Evolutionary conservation across 2,329 filamentous ascomycete species (phyloP), one percentile per base, ranked within the genome.

Genomic region (Setomelanomma holmii): DNA sequence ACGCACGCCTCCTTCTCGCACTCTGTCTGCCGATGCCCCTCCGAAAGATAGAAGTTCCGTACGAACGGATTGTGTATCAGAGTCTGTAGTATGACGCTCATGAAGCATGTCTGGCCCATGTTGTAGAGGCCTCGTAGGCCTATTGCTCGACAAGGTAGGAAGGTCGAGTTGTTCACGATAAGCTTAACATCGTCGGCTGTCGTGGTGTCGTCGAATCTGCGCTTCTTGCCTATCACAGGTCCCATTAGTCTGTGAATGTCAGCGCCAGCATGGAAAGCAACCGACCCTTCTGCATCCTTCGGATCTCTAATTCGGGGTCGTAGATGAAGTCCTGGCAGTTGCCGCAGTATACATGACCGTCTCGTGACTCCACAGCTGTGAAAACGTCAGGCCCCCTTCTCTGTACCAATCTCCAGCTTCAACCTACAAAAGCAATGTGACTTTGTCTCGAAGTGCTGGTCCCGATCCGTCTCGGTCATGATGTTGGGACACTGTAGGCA

Each of bases 51-150:
- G 75, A 91, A 98, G 64, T 93, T 93, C 53, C 91, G 87, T 23
- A 99, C 84, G 39, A 97, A 83, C 0, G 93, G 93, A 69, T 98
- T 97, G 78, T 97, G 93, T 48, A 98, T 84, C 64, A 99, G 87
- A 50, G 89, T 92, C 74, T 98, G 95, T 14, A 99, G 82, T 41
- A 98, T 92, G 23, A 97, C 93, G 65, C 95, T 96, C 83, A 98
- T 93, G 76, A 97, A 99, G 79, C 93, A 99, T 10, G 95, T 98
- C 52, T 96, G 92, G n/a, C 93, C 95, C 73, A 96, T 93, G 69
- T 98, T 99, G 76, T 96, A 97, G 55, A 99, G 89, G 24, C 93
- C 93, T 30, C 95, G 87, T 34, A 97, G 85, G 8, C 95, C 93
- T 61, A 89, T 92, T 16, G 91, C 92, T 50, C 90, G 87, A 71